Conservation (phyloP, 495 filamentous ascomycete genomes). For the Aspergillus avenaceus region DNA sequence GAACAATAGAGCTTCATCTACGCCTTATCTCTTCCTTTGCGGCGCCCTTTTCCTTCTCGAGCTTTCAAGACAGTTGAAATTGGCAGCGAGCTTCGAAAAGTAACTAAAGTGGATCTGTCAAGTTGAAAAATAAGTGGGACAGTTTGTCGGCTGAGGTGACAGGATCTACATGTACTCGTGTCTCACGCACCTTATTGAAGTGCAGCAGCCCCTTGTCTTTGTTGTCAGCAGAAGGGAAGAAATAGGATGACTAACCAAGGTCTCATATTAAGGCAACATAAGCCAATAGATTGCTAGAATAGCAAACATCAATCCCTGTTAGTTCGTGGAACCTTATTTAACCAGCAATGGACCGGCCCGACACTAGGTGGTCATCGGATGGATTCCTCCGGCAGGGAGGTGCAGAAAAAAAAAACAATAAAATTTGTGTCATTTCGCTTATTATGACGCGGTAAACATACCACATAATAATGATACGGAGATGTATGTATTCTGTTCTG, state of each 20-base stretch:
- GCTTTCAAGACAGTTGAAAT: too few relatives aligned
- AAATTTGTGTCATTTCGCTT: neutral
- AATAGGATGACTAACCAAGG: neutral
- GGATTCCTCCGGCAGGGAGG: neutral
- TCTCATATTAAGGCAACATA: neutral
- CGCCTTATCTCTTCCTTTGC: too few relatives aligned
- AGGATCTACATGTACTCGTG: too few relatives aligned
- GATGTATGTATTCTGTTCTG: neutral
- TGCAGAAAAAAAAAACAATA: neutral
- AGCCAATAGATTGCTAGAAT: neutral
- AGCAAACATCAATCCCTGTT: slow-evolving; percentile 11
- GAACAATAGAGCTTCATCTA: too few relatives aligned
- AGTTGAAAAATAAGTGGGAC: too few relatives aligned
- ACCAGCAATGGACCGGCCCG: slow-evolving; percentile 20
- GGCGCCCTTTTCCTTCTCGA: too few relatives aligned
- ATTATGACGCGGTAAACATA: neutral
- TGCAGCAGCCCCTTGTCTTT: too few relatives aligned
- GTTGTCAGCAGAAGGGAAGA: too few relatives aligned
- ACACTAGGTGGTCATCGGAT: slow-evolving; percentile 7
- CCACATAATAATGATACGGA: neutral
- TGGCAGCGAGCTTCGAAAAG: too few relatives aligned
- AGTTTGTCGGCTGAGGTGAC: too few relatives aligned
- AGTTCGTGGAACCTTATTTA: slow-evolving; percentile 12
- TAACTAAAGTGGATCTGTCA: too few relatives aligned
- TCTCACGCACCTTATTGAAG: too few relatives aligned